Evolutionary conservation across 73 alveolate genomes (phyloP).

Genomic region (Blepharisma japonicum): DNA sequence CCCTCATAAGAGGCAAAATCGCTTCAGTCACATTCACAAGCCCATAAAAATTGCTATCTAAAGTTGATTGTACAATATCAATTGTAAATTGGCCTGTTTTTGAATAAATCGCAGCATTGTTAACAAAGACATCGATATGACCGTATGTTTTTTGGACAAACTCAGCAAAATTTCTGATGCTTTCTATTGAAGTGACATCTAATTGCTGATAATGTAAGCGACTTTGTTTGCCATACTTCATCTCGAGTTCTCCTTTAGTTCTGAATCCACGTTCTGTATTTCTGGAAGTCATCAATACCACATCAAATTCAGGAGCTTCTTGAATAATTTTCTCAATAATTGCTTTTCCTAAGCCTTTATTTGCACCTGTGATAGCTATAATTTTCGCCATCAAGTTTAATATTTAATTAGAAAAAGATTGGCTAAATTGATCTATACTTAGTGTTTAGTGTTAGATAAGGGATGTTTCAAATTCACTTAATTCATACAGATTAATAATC

Average conservation of each 20-base stretch:
- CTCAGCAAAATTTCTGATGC: constrained; percentile 29
- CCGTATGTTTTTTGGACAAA: constrained; percentile 33
- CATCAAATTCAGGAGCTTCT: constrained; percentile 25
- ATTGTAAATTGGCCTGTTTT: constrained; percentile 31
- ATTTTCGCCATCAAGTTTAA: constrained; percentile 28
- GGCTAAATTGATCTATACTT: no score
- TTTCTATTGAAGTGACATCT: constrained; percentile 36
- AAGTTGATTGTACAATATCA: constrained; percentile 37
- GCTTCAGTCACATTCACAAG: constrained; percentile 40
- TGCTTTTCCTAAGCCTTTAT: constrained; percentile 54
- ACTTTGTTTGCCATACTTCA: no score
- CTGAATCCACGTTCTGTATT: constrained; percentile 27
- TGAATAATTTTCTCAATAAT: constrained; percentile 36
- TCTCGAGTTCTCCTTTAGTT: constrained; percentile 23
- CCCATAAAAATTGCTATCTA: constrained; percentile 51
- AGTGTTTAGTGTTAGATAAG: no score
- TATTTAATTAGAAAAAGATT: no score
- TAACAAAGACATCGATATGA: constrained; percentile 49
- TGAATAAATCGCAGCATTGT: constrained; percentile 47
- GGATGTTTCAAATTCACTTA: no score
- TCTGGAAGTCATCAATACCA: constrained; percentile 41
- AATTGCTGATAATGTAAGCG: not conserved
- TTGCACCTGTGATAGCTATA: constrained; percentile 57
- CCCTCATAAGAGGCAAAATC: constrained; percentile 37
- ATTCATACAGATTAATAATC: no score